A percentile compares a stretch with the other conserved stretches of the same genome.
Conservation (phyloP, 176 grass and related monocot species). For the Bonia amplexicaulis region DNA sequence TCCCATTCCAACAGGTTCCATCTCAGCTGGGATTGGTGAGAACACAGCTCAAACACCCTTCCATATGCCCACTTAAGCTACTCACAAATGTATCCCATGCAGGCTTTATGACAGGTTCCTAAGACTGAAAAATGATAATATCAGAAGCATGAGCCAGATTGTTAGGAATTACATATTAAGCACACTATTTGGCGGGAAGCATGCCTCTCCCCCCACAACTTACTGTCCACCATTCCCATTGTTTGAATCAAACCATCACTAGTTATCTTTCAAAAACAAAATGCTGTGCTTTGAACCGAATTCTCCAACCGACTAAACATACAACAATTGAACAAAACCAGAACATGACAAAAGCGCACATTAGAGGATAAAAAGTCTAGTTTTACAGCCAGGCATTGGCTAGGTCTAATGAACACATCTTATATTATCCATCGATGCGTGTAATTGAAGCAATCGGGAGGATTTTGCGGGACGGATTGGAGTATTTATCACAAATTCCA, state of each 20-base stretch:
- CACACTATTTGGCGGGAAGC: neutral
- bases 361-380: neutral
- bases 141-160: conserved; percentile 1
- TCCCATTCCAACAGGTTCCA: conserved; percentile 81
- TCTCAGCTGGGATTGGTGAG: conserved; percentile 83
- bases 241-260: neutral
- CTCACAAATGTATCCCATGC: conserved; percentile 91
- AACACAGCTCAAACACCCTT: conserved; percentile 88
- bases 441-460: neutral
- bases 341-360: neutral
- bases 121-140: conserved; percentile 11
- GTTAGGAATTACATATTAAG: neutral
- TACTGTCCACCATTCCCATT: neutral
- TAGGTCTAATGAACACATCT: neutral
- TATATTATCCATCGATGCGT: neutral
- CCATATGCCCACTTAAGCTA: conserved; percentile 92
- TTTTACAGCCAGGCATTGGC: neutral
- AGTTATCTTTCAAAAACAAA: neutral
- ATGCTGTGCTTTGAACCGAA: neutral
- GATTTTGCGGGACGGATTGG: neutral
- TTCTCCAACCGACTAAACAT: neutral
- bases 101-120: conserved; percentile 96
- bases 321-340: neutral
- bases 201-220: neutral
- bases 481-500: neutral